Evolutionary conservation across 148 eudicot species (phyloP).

Genomic region (Arctostaphylos glauca): DNA sequence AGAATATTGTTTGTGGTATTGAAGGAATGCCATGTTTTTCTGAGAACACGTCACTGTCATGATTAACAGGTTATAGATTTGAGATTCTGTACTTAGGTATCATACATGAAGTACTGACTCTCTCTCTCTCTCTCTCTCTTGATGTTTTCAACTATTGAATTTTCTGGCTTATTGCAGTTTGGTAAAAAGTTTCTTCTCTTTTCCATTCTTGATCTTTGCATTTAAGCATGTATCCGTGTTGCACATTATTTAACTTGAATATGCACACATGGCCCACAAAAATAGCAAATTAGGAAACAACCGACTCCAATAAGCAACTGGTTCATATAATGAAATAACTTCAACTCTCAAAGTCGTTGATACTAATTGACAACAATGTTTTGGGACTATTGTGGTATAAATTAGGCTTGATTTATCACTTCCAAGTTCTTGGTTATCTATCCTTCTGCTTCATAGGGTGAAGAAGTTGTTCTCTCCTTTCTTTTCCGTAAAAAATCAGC

Average conservation of each 20-base stretch:
- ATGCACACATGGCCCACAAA: no score
- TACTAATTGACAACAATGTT: background rate
- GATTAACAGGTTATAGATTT: background rate
- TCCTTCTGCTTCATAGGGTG: background rate
- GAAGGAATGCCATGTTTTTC: background rate
- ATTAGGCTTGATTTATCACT: background rate
- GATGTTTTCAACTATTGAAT: background rate
- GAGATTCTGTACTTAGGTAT: background rate
- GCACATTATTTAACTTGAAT: no score
- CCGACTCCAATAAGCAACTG: background rate
- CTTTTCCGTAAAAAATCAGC: background rate
- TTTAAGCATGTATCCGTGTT: background rate
- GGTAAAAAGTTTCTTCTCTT: conserved; percentile 11
- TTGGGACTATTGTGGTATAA: background rate
- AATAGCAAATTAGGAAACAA: no score
- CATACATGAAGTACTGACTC: background rate
- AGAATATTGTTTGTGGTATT: background rate
- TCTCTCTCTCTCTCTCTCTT: background rate
- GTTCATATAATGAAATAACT: background rate
- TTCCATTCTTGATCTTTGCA: conserved; percentile 5
- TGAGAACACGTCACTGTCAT: background rate
- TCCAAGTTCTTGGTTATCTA: background rate
- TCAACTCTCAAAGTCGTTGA: background rate
- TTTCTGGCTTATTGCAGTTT: background rate
- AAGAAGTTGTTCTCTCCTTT: background rate